A percentile compares a stretch with the other conserved stretches of the same genome.
Evolutionary conservation across 495 filamentous ascomycete genomes (phyloP).

Genomic region (Ascodesmis nigricans): DNA sequence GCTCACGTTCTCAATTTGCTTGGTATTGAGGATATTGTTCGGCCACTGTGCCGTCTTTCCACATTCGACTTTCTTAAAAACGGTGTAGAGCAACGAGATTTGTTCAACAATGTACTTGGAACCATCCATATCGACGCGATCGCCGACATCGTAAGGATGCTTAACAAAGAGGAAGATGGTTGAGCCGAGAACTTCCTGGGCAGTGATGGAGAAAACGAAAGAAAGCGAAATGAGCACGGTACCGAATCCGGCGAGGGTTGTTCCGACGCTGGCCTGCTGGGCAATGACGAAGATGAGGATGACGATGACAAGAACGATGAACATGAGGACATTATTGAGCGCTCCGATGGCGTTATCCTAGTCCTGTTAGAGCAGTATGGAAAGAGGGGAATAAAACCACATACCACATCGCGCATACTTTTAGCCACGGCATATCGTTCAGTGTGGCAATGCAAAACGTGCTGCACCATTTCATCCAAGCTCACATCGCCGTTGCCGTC

Average conservation of each 20-base stretch:
- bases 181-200: conserved; percentile 81
- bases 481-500: conserved; percentile 87
- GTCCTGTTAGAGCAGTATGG: background rate
- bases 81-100: conserved; percentile 83
- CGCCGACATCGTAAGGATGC: conserved; percentile 66
- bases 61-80: conserved; percentile 64
- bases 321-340: conserved; percentile 61
- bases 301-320: conserved; percentile 55
- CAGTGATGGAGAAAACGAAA: conserved; percentile 78
- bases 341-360: conserved; percentile 66
- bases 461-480: conserved; percentile 86
- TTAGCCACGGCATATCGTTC: conserved; percentile 64
- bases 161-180: conserved; percentile 99
- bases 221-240: conserved; percentile 84
- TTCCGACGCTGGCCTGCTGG: conserved; percentile 31
- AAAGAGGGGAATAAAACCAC: conserved; percentile 1
- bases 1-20: conserved; percentile 84
- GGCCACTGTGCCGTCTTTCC: conserved; percentile 75
- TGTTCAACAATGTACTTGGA: conserved; percentile 68
- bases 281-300: conserved; percentile 58
- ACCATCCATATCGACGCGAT: conserved; percentile 64
- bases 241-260: conserved; percentile 79
- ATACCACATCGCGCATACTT: conserved; percentile 81
- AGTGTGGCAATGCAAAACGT: conserved; percentile 58
- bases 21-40: conserved; percentile 71